Percentiles rank a stretch among this genome's conserved stretches.
Conservation (phyloP, 2,329 filamentous ascomycete genomes). For the Apiospora rasikravindrae region DNA sequence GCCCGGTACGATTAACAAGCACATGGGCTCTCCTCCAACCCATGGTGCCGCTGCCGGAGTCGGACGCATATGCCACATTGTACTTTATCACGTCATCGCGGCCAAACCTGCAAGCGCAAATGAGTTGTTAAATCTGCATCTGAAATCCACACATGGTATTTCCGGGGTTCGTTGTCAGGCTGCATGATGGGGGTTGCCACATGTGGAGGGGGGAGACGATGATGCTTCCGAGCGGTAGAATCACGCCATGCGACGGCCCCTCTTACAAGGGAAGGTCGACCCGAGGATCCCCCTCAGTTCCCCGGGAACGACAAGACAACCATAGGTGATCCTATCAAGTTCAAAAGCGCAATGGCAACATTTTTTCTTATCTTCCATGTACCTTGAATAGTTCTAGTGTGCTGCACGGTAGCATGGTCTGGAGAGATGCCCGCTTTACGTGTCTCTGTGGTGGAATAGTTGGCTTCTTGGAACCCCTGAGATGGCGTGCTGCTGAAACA, state of each 20-base stretch:
- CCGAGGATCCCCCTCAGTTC: background rate
- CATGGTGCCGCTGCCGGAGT: background rate
- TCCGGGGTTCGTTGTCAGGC: background rate
- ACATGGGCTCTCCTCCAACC: no score
- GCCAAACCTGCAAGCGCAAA: background rate
- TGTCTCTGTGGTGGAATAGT: background rate
- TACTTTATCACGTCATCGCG: background rate
- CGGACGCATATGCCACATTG: background rate
- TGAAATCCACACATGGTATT: background rate
- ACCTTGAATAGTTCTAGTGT: background rate
- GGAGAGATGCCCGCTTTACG: background rate
- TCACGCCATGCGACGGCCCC: slow-evolving; percentile 8
- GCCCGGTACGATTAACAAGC: no score
- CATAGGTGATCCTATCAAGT: background rate
- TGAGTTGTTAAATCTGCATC: background rate
- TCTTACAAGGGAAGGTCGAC: background rate
- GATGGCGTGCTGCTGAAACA: background rate
- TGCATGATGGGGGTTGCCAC: background rate
- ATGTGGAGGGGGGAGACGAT: background rate
- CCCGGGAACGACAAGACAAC: background rate
- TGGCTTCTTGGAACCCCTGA: background rate
- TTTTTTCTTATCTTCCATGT: background rate
- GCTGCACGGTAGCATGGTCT: background rate
- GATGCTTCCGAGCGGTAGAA: background rate
- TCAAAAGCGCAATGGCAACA: background rate